A percentile compares a stretch with the other conserved stretches of the same genome.
Evolutionary conservation across 352 stramenopile genomes (phyloP).

Genomic region (Hyaloperonospora brassicae): DNA sequence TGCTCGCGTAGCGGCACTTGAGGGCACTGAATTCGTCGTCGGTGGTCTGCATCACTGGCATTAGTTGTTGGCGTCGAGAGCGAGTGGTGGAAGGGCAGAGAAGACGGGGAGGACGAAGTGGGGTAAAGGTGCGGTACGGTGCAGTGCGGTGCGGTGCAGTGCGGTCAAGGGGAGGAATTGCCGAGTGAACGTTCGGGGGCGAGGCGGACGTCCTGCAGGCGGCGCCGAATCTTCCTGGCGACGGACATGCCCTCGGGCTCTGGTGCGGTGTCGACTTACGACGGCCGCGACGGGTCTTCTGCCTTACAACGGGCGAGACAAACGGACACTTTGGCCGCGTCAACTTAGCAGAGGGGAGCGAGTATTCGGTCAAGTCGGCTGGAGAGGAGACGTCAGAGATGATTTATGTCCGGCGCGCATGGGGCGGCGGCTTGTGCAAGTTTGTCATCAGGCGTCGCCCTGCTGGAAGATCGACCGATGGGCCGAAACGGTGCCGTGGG

Average conservation of each 20-base stretch:
- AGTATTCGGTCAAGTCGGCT: conserved; percentile 15
- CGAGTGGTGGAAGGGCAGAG: no score
- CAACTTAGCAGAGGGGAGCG: conserved; percentile 14
- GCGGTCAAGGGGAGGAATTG: conserved; percentile 28
- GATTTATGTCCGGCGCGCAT: conserved; percentile 28
- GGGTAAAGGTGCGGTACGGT: no score
- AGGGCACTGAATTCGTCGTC: conserved; percentile 34
- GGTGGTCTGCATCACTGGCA: conserved; percentile 13
- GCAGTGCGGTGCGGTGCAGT: no score
- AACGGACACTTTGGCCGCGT: conserved; percentile 13
- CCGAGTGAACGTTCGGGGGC: conserved; percentile 14
- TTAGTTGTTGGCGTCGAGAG: no score
- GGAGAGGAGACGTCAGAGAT: conserved; percentile 24
- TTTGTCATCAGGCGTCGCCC: conserved; percentile 9
- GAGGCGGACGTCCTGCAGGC: conserved; percentile 13
- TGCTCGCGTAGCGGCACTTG: conserved; percentile 77
- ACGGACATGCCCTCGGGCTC: conserved; percentile 1
- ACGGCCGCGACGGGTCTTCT: background rate
- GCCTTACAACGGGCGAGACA: conserved; percentile 5
- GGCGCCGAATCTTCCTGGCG: conserved; percentile 9
- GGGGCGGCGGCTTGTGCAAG: conserved; percentile 9
- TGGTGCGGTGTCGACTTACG: conserved; percentile 8
- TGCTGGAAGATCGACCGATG: conserved; percentile 7
- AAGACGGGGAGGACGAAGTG: no score
- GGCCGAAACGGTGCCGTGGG: no score